phyloP scores from a whole-genome alignment of 192 early-diverging fungal genomes.

The Mycoemilia scoparia region DNA sequence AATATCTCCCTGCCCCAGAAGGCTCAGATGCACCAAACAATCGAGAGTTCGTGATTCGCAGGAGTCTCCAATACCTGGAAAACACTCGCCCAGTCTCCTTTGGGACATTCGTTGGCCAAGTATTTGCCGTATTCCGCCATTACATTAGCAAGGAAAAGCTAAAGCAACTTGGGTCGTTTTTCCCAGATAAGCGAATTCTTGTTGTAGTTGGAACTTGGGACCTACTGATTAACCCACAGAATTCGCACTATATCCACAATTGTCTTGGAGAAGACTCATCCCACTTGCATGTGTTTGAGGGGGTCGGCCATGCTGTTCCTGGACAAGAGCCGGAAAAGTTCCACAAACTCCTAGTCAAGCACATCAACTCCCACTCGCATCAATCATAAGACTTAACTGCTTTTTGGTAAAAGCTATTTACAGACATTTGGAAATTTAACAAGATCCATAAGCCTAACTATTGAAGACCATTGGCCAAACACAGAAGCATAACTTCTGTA shows the following conservation, averaged over 20 bases:
- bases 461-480: too few species aligned
- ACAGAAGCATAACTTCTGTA: too few species aligned
- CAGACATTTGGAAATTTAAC: too few species aligned
- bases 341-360: too few species aligned
- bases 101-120: constrained; percentile 13
- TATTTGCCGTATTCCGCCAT: constrained; percentile 20
- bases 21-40: constrained; percentile 12
- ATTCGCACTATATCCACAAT: constrained; percentile 19
- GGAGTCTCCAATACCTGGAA: constrained; percentile 12
- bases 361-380: too few species aligned
- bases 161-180: constrained; percentile 6
- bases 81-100: constrained; percentile 23
- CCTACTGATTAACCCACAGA: constrained; percentile 18
- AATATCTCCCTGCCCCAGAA: constrained; percentile 13
- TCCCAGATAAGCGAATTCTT: constrained; percentile 20
- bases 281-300: constrained; percentile 14
- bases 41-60: constrained; percentile 14
- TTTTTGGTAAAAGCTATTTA: too few species aligned
- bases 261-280: constrained; percentile 18
- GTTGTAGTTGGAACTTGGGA: constrained; percentile 23
- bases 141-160: constrained; percentile 18
- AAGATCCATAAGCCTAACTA: too few species aligned
- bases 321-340: constrained; percentile 13
- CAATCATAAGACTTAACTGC: too few species aligned
- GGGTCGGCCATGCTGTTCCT: constrained; percentile 15